These are phyloP conservation scores for Phytophthora litchii DNA, from an alignment of 352 stramenopile species.

Conservation along the genomic window DNA sequence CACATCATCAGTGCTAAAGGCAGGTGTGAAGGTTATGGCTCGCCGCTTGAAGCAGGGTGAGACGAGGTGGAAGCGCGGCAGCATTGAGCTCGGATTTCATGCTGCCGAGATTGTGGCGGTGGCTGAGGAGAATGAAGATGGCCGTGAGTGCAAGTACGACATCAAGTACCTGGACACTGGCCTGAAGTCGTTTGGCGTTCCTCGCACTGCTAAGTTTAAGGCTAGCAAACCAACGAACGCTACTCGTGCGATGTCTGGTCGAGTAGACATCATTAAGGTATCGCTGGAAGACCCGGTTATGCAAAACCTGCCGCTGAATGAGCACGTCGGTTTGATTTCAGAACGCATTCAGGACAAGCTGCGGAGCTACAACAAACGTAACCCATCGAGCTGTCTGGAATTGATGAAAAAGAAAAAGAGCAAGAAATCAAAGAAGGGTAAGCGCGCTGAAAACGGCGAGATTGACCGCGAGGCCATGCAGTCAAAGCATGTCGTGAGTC, in stretches of 20 bases:
- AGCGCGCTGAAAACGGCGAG: slow-evolving; percentile 41
- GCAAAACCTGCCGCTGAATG: slow-evolving; percentile 82
- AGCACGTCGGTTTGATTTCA: slow-evolving; percentile 88
- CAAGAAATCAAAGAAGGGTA: slow-evolving; percentile 81
- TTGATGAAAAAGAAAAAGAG: slow-evolving; percentile 63
- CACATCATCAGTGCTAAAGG: slow-evolving; percentile 45
- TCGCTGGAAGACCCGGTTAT: slow-evolving; percentile 84
- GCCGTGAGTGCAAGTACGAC: slow-evolving; percentile 80
- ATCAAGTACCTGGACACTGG: slow-evolving; percentile 88
- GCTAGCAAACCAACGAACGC: slow-evolving; percentile 62
- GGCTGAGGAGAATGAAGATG: slow-evolving; percentile 66
- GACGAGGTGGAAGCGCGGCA: slow-evolving; percentile 88
- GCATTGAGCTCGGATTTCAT: slow-evolving; percentile 80
- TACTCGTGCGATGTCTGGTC: slow-evolving; percentile 78
- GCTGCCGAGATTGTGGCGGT: slow-evolving; percentile 73
- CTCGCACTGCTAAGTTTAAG: slow-evolving; percentile 82
- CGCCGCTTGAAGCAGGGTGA: slow-evolving; percentile 79
- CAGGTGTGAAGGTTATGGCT: slow-evolving; percentile 65
- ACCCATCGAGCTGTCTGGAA: slow-evolving; percentile 76
- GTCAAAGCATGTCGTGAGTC: slow-evolving; percentile 74
- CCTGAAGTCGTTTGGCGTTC: slow-evolving; percentile 78
- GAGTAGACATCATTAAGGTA: slow-evolving; percentile 82
- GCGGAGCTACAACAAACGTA: slow-evolving; percentile 75
- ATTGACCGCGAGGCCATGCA: slow-evolving; percentile 79
- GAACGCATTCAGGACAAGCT: slow-evolving; percentile 88